Evolutionary conservation across 768 basidiomycete genomes (phyloP).

Genomic region (Auricularia heimuer): DNA sequence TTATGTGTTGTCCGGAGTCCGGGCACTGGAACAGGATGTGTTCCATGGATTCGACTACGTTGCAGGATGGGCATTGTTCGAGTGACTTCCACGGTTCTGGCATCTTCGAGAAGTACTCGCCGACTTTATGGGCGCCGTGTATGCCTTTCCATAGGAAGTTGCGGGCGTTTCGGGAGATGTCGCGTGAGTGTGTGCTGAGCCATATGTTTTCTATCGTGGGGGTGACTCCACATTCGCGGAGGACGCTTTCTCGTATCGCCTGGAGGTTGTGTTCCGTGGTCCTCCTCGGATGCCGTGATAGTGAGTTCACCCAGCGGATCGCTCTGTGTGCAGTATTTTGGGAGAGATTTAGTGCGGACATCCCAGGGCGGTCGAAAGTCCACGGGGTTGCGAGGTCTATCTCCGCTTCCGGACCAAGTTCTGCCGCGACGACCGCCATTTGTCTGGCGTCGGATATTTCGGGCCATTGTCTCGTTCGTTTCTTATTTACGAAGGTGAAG

Average conservation of each 20-base stretch:
- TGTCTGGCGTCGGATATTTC: no score
- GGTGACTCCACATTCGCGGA: no score
- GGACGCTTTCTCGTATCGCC: background rate
- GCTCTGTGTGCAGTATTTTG: background rate
- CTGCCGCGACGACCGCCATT: no score
- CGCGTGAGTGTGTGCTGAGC: background rate
- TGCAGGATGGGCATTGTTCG: slow-evolving; percentile 10
- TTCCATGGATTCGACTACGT: slow-evolving; percentile 10
- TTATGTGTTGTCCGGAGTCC: slow-evolving; percentile 9
- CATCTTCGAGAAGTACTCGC: slow-evolving; percentile 8
- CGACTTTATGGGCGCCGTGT: slow-evolving; percentile 14
- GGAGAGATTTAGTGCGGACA: background rate
- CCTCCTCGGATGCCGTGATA: background rate
- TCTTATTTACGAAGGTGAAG: no score
- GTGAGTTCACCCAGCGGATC: background rate
- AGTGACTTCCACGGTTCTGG: slow-evolving; percentile 5
- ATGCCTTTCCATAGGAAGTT: slow-evolving; percentile 11
- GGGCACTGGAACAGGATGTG: slow-evolving; percentile 17
- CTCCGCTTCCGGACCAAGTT: no score
- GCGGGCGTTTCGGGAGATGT: background rate
- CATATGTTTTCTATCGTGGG: no score
- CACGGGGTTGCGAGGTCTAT: no score
- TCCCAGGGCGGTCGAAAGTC: background rate
- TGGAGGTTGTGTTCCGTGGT: background rate
- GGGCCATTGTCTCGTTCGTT: no score